Evolutionary conservation across 148 eudicot genomes (phyloP).

Genomic region (Persicaria tinctoria): DNA sequence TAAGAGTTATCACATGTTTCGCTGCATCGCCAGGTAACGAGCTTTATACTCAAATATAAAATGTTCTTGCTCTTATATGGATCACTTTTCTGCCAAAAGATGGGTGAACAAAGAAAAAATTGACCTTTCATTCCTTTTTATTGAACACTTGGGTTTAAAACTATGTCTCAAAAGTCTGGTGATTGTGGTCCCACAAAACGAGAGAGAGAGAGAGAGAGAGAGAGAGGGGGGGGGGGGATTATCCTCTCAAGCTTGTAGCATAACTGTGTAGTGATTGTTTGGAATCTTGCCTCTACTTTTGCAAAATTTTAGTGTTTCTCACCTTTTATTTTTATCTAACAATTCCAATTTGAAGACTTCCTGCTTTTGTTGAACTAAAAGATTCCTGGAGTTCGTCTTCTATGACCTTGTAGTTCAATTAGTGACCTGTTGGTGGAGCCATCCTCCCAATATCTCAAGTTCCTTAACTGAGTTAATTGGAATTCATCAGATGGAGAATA

Average conservation of each 20-base stretch:
- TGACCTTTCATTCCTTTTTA: not conserved
- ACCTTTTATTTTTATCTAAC: too few relatives aligned
- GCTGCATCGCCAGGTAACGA: slow-evolving; percentile 84
- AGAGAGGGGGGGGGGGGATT: not conserved
- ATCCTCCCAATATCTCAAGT: not conserved
- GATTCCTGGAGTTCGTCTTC: too few relatives aligned
- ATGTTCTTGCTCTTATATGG: not conserved
- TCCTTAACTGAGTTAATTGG: not conserved
- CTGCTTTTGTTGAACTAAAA: too few relatives aligned
- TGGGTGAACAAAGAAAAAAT: too few relatives aligned
- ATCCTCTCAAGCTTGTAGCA: not conserved
- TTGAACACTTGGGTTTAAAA: not conserved
- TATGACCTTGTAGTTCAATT: too few relatives aligned
- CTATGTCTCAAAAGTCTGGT: not conserved
- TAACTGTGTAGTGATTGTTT: not conserved
- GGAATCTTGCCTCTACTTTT: not conserved
- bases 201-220: too few relatives aligned
- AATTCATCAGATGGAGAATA: not conserved
- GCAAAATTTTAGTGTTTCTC: not conserved
- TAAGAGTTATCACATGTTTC: slow-evolving; percentile 88
- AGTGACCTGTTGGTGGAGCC: not conserved
- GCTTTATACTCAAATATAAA: not conserved
- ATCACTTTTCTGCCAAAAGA: too few relatives aligned
- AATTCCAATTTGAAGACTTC: too few relatives aligned
- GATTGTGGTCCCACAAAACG: too few relatives aligned